A percentile compares a stretch with the other conserved stretches of the same genome.
Evolutionary conservation across 2,329 filamentous ascomycete genomes (phyloP).

Genomic region (Ophiostoma australiae): DNA sequence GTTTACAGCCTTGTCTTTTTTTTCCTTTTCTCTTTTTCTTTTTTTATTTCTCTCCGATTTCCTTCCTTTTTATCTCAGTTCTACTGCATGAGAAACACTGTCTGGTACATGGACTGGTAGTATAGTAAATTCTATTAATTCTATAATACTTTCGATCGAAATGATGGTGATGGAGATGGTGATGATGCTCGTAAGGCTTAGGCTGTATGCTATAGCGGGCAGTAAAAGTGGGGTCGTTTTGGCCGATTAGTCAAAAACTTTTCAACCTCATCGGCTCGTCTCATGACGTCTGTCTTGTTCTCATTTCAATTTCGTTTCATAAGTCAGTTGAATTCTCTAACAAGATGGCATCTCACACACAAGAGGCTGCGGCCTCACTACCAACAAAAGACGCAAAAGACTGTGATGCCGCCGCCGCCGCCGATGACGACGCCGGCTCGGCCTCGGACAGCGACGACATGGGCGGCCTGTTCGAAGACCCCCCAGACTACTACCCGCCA

Average conservation of each 20-base stretch:
- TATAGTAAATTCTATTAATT: background rate
- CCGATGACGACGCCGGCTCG: constrained; percentile 23
- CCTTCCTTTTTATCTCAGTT: background rate
- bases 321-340: background rate
- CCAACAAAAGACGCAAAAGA: background rate
- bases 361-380: background rate
- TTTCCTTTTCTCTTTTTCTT: background rate
- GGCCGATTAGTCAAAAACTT: constrained; percentile 4
- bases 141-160: background rate
- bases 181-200: background rate
- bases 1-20: background rate
- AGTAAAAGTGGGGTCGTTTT: background rate
- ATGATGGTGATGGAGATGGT: background rate
- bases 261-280: background rate
- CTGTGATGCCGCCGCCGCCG: background rate
- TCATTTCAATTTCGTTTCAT: background rate
- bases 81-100: background rate
- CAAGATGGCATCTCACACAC: background rate
- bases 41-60: background rate
- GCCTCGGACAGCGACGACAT: constrained; percentile 33
- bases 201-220: background rate
- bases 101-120: constrained; percentile 6
- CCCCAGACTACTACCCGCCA: constrained; percentile 72
- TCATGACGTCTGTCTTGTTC: background rate
- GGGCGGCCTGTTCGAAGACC: constrained; percentile 63